A percentile compares a stretch with the other conserved stretches of the same genome.
phyloP scores from a whole-genome alignment of 805 yeast species.

The Ogataea ganodermae region DNA sequence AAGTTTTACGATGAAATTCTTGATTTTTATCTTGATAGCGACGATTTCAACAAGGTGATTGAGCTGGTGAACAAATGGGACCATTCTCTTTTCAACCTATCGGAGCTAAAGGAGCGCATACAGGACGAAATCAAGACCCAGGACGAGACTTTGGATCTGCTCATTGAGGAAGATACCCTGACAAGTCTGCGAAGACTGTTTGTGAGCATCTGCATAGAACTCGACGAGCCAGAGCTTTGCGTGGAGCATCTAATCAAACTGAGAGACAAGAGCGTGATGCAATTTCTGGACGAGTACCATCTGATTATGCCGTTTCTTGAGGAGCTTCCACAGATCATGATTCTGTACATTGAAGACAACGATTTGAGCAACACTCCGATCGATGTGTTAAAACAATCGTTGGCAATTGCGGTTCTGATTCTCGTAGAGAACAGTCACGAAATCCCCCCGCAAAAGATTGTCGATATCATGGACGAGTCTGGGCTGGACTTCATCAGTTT shows the following conservation, averaged over 20 bases:
- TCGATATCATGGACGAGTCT: slow-evolving; percentile 45
- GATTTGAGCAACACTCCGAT: slow-evolving; percentile 45
- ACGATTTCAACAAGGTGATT: slow-evolving; percentile 40
- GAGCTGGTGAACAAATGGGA: slow-evolving; percentile 60
- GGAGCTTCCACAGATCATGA: slow-evolving; percentile 54
- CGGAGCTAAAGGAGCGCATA: slow-evolving; percentile 44
- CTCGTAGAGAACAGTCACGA: slow-evolving; percentile 68
- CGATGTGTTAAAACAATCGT: slow-evolving; percentile 38
- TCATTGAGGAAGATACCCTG: background rate
- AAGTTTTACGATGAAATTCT: slow-evolving; percentile 51
- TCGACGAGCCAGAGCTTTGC: slow-evolving; percentile 62
- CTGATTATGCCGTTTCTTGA: slow-evolving; percentile 52
- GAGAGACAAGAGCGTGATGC: slow-evolving; percentile 55
- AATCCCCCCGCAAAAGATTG: slow-evolving; percentile 53
- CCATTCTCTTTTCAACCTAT: slow-evolving; percentile 49
- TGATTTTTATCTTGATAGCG: slow-evolving; percentile 42
- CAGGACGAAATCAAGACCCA: slow-evolving; percentile 46
- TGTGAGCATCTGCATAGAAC: slow-evolving; percentile 55
- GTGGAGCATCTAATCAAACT: slow-evolving; percentile 61
- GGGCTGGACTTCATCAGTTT: slow-evolving; percentile 55
- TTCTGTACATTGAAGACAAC: slow-evolving; percentile 29
- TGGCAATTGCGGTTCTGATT: slow-evolving; percentile 50
- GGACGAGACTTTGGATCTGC: slow-evolving; percentile 12
- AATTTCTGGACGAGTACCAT: slow-evolving; percentile 63
- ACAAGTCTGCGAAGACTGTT: slow-evolving; percentile 44